phyloP scores from a whole-genome alignment of 495 filamentous ascomycete genomes.

The Podospora fimiseda region DNA sequence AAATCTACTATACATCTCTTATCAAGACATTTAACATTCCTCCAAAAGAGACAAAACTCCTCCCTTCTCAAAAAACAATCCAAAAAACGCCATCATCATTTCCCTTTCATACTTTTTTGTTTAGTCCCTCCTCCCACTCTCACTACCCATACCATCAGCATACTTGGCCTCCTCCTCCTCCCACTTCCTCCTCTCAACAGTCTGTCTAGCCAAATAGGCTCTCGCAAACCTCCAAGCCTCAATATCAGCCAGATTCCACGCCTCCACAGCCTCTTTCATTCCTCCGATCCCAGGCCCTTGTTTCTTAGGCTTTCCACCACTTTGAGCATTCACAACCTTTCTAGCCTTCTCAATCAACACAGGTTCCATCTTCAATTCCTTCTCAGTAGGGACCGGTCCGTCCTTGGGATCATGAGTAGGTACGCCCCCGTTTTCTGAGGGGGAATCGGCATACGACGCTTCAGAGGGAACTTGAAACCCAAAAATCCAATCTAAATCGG shows the following conservation, averaged over 20 bases:
- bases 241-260: conserved; percentile 89
- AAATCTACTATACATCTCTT: too few species aligned
- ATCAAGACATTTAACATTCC: too few species aligned
- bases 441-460: conserved; percentile 29
- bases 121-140: conserved; percentile 20
- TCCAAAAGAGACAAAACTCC: too few species aligned
- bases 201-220: conserved; percentile 57
- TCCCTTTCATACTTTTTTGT: not conserved
- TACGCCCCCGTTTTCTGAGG: conserved; percentile 7
- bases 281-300: conserved; percentile 38
- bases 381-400: conserved; percentile 43
- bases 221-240: conserved; percentile 89
- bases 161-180: conserved; percentile 63
- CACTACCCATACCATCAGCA: conserved; percentile 46
- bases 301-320: conserved; percentile 12
- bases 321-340: conserved; percentile 6
- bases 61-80: too few species aligned
- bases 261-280: conserved; percentile 56
- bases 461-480: conserved; percentile 71
- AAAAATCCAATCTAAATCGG: conserved; percentile 78
- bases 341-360: conserved; percentile 43
- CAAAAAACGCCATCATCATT: too few species aligned
- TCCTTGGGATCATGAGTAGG: conserved; percentile 42
- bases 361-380: conserved; percentile 50
- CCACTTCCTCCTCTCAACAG: conserved; percentile 59